These are phyloP conservation scores for Ganoderma lingzhi DNA, from an alignment of 1,284 basidiomycete species.

Conservation along the genomic window DNA sequence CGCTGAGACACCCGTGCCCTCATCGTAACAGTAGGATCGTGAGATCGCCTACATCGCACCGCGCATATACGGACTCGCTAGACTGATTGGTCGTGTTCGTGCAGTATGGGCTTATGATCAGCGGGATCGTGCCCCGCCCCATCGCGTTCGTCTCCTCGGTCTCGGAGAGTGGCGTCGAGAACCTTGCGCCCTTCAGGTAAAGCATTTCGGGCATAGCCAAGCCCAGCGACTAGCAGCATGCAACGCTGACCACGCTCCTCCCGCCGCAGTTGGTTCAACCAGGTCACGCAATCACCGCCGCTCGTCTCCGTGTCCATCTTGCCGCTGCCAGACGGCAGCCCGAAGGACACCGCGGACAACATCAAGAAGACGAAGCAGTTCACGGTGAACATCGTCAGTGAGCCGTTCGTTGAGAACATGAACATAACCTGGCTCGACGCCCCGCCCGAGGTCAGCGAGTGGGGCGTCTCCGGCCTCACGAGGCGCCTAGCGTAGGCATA, in stretches of 20 bases:
- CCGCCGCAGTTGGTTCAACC: conserved; percentile 60
- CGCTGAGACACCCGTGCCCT: background rate
- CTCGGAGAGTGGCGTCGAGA: conserved; percentile 60
- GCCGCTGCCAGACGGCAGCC: conserved; percentile 46
- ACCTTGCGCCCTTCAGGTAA: conserved; percentile 74
- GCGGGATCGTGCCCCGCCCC: conserved; percentile 75
- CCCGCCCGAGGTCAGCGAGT: conserved; percentile 73
- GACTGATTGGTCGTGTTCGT: background rate
- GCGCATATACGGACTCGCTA: background rate
- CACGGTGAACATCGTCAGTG: conserved; percentile 80
- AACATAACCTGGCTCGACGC: conserved; percentile 76
- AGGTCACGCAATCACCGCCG: conserved; percentile 72
- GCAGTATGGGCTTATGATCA: conserved; percentile 61
- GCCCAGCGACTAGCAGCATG: no score
- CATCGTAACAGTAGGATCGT: conserved; percentile 28
- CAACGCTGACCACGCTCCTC: no score
- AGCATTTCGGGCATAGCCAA: no score
- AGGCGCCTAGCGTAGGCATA: conserved; percentile 57
- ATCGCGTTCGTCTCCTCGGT: conserved; percentile 79
- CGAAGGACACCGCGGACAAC: conserved; percentile 76
- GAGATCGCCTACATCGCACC: background rate
- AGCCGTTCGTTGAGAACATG: conserved; percentile 76
- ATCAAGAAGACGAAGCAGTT: conserved; percentile 76
- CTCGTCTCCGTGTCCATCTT: conserved; percentile 68
- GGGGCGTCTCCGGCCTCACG: conserved; percentile 78